These are phyloP conservation scores for Trichoderma harzianum DNA, from an alignment of 2,329 filamentous ascomycete species.

Conservation along the genomic window DNA sequence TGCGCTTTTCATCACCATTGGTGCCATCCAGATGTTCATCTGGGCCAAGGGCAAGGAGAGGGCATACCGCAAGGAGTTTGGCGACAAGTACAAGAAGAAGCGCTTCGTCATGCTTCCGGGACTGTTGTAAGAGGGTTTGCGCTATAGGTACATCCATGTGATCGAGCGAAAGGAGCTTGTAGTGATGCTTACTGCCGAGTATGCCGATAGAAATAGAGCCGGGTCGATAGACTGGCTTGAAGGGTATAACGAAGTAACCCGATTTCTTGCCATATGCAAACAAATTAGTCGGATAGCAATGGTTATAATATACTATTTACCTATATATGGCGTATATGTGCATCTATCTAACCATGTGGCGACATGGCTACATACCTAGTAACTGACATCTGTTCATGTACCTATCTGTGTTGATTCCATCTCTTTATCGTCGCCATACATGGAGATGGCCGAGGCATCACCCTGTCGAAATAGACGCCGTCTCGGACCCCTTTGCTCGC, in stretches of 20 bases:
- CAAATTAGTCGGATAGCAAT: background rate
- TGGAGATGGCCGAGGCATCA: background rate
- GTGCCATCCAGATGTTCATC: slow-evolving; percentile 72
- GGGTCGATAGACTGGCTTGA: background rate
- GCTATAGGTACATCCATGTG: background rate
- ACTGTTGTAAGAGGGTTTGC: slow-evolving; percentile 52
- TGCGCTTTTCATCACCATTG: slow-evolving; percentile 70
- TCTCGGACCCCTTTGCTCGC: slow-evolving; percentile 36
- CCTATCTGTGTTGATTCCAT: background rate
- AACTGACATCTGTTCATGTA: background rate
- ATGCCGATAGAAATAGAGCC: background rate
- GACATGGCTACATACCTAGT: background rate
- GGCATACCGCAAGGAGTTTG: slow-evolving; percentile 85
- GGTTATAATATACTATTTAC: background rate
- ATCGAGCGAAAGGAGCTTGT: background rate
- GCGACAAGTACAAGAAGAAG: slow-evolving; percentile 95
- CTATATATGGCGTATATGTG: background rate
- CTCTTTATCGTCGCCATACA: background rate
- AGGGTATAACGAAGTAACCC: background rate
- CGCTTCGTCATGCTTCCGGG: slow-evolving; percentile 77
- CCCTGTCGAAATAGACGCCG: slow-evolving; percentile 32
- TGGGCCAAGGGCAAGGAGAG: slow-evolving; percentile 94
- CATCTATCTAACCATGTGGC: background rate
- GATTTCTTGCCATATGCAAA: background rate
- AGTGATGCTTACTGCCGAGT: background rate